Base-by-base conservation (phyloP, 1,284 basidiomycete genomes). In the Heterobasidion parviporum region DNA sequence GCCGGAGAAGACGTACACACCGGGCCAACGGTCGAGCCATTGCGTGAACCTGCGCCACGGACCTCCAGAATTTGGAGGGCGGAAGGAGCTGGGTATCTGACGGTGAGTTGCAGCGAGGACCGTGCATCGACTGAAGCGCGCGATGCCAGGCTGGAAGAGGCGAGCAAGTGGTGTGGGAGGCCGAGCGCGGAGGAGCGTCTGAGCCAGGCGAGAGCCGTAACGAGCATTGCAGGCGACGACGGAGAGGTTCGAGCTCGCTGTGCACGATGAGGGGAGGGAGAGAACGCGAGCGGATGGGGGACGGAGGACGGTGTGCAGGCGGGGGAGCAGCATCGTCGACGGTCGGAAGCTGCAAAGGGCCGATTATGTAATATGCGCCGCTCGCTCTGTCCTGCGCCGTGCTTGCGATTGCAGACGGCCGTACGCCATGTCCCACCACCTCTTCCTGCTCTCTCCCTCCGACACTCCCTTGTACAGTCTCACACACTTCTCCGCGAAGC, bases 391-490 rank as follows among this genome's bases (percentile, higher is more conserved):
- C 6, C 5, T 26, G 26, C 6, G 26, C 26, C 26, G 26, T 4
- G 26, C 26, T 26, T 26, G 26, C 26, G 26, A 26, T 26, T 26
- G 26, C 26, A 26, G 26, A 26, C 26, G 26, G 26, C 26, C 26
- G 26, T 41, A 41, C 38, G 18, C 46, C 62, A 91, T 92, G 89
- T 92, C 89, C 59, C 87, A 91, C 68, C 89, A 92, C 71, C 74
- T 92, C 38, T 92, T 89, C 70, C 66, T 92, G 50, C 74, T 92
- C 51, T 91, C 89, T 54, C 89, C 89, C 48, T 86, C 89, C 47
- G 89, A 92, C 68, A 88, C 87, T 16, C 89, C 89, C 16, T 73
- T 92, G 61, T 92, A 92, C 71, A 85, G 79, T 62, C 75, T 92
- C 46, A 87, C 87, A 0, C 87, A 91, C 67, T 83, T 84, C 60